A percentile compares a stretch with the other conserved stretches of the same genome.
phyloP scores from a whole-genome alignment of 2,329 filamentous ascomycete species.

The Alternaria arborescens region DNA sequence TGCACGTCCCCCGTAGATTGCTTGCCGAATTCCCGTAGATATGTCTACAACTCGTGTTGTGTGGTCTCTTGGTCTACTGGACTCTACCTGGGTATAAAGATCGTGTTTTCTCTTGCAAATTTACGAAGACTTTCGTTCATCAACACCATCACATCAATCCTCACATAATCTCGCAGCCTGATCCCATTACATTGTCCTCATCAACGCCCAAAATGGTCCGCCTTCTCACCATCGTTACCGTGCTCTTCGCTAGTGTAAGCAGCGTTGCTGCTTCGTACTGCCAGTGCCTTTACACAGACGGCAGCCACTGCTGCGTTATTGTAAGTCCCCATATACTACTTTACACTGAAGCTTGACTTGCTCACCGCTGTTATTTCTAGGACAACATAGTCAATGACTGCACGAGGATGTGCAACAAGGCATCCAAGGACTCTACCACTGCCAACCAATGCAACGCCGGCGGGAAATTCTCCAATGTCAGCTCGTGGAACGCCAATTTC shows the following conservation, averaged over 20 bases:
- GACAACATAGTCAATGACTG: slow-evolving; percentile 1
- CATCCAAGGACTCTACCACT: slow-evolving; percentile 1
- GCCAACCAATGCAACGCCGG: slow-evolving; percentile 5
- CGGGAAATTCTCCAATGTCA: slow-evolving; percentile 1
- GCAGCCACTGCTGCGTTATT: slow-evolving; percentile 11
- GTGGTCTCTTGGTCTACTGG: neutral
- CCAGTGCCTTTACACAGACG: slow-evolving; percentile 9
- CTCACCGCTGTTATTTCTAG: neutral
- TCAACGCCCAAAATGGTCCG: slow-evolving; percentile 9
- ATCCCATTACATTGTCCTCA: neutral
- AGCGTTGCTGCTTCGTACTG: slow-evolving; percentile 12
- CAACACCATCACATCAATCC: neutral
- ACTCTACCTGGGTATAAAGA: neutral
- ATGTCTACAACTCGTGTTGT: neutral
- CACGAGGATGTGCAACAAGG: slow-evolving; percentile 2
- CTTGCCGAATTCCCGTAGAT: neutral
- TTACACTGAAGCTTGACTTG: neutral
- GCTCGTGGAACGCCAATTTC: neutral
- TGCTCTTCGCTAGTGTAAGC: slow-evolving; percentile 6
- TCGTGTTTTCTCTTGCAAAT: neutral
- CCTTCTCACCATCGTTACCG: neutral
- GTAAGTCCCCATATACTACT: slow-evolving; percentile 9
- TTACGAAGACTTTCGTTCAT: neutral
- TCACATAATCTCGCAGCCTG: neutral
- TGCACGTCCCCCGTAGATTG: neutral